Evolutionary conservation across 805 yeast species (phyloP), one percentile per base, ranked within the genome.

Genomic region (Blastobotrys robertii): DNA sequence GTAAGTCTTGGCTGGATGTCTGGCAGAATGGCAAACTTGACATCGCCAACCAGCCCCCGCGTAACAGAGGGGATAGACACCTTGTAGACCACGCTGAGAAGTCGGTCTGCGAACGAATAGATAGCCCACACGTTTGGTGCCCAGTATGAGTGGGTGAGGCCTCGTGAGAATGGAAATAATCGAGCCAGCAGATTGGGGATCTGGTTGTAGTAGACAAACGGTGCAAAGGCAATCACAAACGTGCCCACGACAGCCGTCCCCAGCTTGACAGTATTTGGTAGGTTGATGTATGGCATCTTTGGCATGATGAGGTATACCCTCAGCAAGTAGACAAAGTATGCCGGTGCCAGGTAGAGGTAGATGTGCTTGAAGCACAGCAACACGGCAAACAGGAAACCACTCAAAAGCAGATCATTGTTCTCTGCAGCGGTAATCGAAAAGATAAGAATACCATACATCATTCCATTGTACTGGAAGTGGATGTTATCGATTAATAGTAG

Each of bases 61-160:
- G 97, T 88, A 14, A 74, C 73, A 3, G 73, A 65, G 12, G 62
- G 53, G 0, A 69, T 56, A 10, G 57, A 46, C 22, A 63, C 48
- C 25, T 63, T 47, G 32, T 45, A 39, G 2, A 49, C 42, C 11
- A 55, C 29, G 7, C 60, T 57, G n/a, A 87, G 66, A 0, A 80
- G 56, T 45, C 94, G 70, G 62, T 92, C 99, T 10, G 72, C 47
- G 50, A 84, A 81, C 1, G 97, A 84, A 62, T 92, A 92, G 8
- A 90, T 53, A 0, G 98, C 96, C 99, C 99, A 92, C 38, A 87
- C 68, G 56, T 92, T 92, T 11, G 99, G 97, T 1, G 98, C 97
- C 97, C 98, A 92, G 64, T 92, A 92, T 0, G 97, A 96, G 63
- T 92, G 98, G 3, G 97, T 92, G 31, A 92, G 69, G 1, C 97